Percentiles rank a stretch among this genome's conserved stretches.
Conservation (phyloP, 2,329 filamentous ascomycete genomes). For the Lanzia echinophila region DNA sequence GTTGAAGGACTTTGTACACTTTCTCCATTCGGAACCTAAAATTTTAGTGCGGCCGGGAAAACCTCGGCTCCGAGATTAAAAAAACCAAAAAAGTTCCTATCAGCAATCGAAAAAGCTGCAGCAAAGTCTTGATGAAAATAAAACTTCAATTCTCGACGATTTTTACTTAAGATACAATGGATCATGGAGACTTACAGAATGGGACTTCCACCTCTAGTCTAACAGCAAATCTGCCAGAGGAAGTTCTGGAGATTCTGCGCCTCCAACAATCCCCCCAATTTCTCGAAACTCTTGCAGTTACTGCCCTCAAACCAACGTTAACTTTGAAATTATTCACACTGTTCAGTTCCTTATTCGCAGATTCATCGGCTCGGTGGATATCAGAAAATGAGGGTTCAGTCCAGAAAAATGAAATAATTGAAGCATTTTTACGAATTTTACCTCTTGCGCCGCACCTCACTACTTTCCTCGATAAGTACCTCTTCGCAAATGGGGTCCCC, state of each 20-base stretch:
- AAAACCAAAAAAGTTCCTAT: constrained; percentile 3
- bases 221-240: constrained; percentile 60
- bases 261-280: constrained; percentile 57
- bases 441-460: constrained; percentile 77
- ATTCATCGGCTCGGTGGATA: constrained; percentile 77
- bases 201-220: too few species aligned
- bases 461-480: constrained; percentile 56
- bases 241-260: constrained; percentile 62
- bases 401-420: constrained; percentile 42
- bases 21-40: constrained; percentile 12
- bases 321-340: constrained; percentile 69
- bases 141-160: background rate
- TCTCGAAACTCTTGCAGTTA: constrained; percentile 63
- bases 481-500: constrained; percentile 16
- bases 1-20: constrained; percentile 20
- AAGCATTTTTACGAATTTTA: constrained; percentile 71
- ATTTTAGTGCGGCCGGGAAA: constrained; percentile 11
- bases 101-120: constrained; percentile 13
- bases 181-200: too few species aligned
- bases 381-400: constrained; percentile 27
- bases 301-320: constrained; percentile 61
- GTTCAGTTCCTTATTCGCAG: constrained; percentile 70
- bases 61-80: constrained; percentile 5
- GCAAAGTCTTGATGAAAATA: constrained; percentile 4
- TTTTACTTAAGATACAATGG: constrained; percentile 2